Evolutionary conservation across 495 filamentous ascomycete genomes (phyloP), one percentile per base, ranked within the genome.

Genomic region (Aspergillus avenaceus): DNA sequence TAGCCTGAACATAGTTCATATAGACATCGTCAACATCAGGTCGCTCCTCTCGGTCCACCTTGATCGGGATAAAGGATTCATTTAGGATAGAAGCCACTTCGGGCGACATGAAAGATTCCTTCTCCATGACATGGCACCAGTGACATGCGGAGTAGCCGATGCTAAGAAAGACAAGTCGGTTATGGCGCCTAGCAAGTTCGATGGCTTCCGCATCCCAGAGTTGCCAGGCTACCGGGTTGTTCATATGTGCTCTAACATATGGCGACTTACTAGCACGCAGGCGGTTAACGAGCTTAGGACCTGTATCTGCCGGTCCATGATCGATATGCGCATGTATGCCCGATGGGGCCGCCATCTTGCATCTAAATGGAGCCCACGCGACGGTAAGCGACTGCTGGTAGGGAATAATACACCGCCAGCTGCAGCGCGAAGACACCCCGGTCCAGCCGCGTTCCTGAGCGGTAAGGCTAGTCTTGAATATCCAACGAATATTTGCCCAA

Each of bases 111-210:
- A 97, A 97, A 8, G 88, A 92, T 66, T 98, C 93, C 49, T 89
- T 85, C 56, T 91, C 89, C 84, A 96, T 97, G 41, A 95, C 85
- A 74, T 92, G 90, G 59, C 88, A 92, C 82, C 87, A 93, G 68
- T 98, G 95, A 71, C 93, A 97, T 26, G 93, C 91, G 2, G 88
- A 85, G 70, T 96, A 97, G 21, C 93, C 93, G 62, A 97, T 95
- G 64, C 91, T 96, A 48, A 97, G 77, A 64, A 97, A 97, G 27
- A 98, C 80, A 47, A 96, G 76, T 52, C 86, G 86, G 63, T 97
- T 93, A 57, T 87, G 76, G 49, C 77, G 81, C 66, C 80, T 83
- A 8, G 95, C 93, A 45, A 90, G 77, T 44, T 71, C 76, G 47
- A 97, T 77, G 24, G 91, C 78, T 60, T 90, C 84, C 18, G 84